phyloP scores from a whole-genome alignment of 208 protist genomes.

The Tritrichomonas foetus region DNA sequence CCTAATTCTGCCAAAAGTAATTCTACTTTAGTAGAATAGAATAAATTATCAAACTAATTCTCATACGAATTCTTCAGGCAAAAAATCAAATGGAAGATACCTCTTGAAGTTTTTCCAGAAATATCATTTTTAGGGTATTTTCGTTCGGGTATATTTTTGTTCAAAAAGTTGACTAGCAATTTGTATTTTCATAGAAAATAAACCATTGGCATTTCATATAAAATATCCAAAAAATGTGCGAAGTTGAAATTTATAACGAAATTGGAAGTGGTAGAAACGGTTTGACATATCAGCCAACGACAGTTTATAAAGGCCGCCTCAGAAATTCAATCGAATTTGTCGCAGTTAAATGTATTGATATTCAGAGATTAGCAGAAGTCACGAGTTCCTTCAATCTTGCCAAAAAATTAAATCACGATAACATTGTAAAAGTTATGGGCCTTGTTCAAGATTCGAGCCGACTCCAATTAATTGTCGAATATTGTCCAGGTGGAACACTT shows the following conservation, averaged over 20 bases:
- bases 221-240: too few relatives aligned
- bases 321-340: constrained; percentile 26
- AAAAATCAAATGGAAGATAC: too few relatives aligned
- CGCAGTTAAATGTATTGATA: constrained; percentile 5
- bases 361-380: background rate
- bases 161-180: too few relatives aligned
- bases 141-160: too few relatives aligned
- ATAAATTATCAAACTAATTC: too few relatives aligned
- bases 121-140: too few relatives aligned
- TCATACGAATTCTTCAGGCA: too few relatives aligned
- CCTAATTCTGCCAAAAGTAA: too few relatives aligned
- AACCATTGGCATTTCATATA: too few relatives aligned
- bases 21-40: too few relatives aligned
- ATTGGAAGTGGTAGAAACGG: background rate
- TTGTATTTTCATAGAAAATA: too few relatives aligned
- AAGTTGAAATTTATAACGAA: constrained; percentile 39
- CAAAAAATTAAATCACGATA: background rate
- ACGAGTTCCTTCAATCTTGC: background rate
- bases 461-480: background rate
- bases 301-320: background rate
- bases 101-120: too few relatives aligned
- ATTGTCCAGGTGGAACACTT: constrained; percentile 37
- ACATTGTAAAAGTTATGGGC: background rate
- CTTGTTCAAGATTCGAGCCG: background rate
- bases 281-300: background rate